A percentile compares a stretch with the other conserved stretches of the same genome.
These are phyloP conservation scores for Stephania cephalantha DNA, from an alignment of 164 flowering plant genomes.

Conservation along the genomic window DNA sequence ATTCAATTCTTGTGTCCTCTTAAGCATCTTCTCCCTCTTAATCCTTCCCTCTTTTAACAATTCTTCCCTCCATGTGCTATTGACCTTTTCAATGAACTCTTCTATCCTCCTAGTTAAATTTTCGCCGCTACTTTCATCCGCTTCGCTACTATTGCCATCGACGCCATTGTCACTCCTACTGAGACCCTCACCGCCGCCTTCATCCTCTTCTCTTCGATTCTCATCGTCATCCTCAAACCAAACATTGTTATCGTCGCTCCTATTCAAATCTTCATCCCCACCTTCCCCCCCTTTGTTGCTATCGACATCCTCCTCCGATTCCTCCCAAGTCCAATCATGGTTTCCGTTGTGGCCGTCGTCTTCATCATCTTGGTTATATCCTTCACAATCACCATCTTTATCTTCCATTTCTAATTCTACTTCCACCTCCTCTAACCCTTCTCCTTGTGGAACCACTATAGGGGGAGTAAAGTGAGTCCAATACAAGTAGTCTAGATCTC, in stretches of 20 bases:
- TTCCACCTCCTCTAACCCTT: not conserved
- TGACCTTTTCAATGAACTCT: slow-evolving; percentile 31
- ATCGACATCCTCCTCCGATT: too few relatives aligned
- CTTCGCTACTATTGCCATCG: slow-evolving; percentile 7
- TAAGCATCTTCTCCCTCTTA: slow-evolving; percentile 13
- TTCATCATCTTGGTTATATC: slow-evolving; percentile 16
- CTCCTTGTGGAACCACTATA: not conserved
- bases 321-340: too few relatives aligned
- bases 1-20: not conserved
- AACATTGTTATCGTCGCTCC: too few relatives aligned
- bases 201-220: not conserved
- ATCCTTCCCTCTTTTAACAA: slow-evolving; percentile 16
- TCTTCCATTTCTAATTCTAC: not conserved
- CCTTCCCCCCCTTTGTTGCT: too few relatives aligned
- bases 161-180: not conserved
- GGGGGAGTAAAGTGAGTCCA: not conserved
- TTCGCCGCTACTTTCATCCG: not conserved
- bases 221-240: too few relatives aligned
- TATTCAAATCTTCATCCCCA: too few relatives aligned
- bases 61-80: slow-evolving; percentile 33
- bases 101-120: slow-evolving; percentile 27
- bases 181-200: slow-evolving; percentile 18
- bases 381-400: slow-evolving; percentile 9
- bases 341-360: not conserved
- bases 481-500: slow-evolving; percentile 5